Evolutionary conservation across 768 basidiomycete genomes (phyloP).

Genomic region (Kondoa subrosea): DNA sequence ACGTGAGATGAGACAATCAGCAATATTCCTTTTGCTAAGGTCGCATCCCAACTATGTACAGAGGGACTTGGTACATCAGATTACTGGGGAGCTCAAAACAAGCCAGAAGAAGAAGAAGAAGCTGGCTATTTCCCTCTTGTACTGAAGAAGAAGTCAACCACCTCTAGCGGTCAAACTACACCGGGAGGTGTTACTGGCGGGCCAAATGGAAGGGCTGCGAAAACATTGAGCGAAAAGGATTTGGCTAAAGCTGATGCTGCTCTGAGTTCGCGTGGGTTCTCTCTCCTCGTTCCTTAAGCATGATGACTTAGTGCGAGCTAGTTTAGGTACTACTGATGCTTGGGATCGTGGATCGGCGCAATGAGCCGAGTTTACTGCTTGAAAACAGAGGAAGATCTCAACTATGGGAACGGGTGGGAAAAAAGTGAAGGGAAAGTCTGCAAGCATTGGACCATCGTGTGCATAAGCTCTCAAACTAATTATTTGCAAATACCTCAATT

Average conservation of each 20-base stretch:
- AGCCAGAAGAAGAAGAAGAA: conserved; percentile 48
- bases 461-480: no score
- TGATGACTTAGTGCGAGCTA: not conserved
- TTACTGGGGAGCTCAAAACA: conserved; percentile 49
- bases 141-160: conserved; percentile 74
- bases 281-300: not conserved
- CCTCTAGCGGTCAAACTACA: conserved; percentile 53
- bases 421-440: no score
- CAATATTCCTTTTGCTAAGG: conserved; percentile 22
- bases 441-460: no score
- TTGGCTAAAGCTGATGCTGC: conserved; percentile 74
- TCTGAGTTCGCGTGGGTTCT: conserved; percentile 34
- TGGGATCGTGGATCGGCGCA: not conserved
- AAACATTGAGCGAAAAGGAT: conserved; percentile 72
- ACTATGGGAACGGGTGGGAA: no score
- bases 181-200: conserved; percentile 60
- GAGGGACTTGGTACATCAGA: conserved; percentile 62
- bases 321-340: not conserved
- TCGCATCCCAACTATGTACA: conserved; percentile 28
- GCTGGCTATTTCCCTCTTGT: conserved; percentile 37
- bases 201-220: conserved; percentile 25
- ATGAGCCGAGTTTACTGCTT: not conserved
- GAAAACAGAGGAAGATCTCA: no score
- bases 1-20: no score
- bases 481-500: no score